These are phyloP conservation scores for Vigna mungo DNA, from an alignment of 306 rosid genomes.

Conservation along the genomic window DNA sequence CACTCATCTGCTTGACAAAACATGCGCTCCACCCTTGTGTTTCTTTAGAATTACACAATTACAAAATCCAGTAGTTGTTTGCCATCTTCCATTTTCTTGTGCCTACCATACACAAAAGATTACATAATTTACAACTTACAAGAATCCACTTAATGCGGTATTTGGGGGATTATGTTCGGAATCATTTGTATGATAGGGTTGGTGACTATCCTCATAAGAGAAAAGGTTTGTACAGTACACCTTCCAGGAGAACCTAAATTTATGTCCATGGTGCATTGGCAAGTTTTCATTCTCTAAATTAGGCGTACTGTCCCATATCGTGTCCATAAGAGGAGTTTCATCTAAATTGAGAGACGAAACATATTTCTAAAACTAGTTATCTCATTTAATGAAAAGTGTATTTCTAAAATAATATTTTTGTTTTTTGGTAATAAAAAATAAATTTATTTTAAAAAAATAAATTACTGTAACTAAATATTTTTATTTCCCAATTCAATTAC, in stretches of 20 bases:
- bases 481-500: no score
- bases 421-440: no score
- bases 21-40: background rate
- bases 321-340: constrained; percentile 58
- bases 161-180: constrained; percentile 39
- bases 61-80: constrained; percentile 39
- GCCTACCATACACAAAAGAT: constrained; percentile 40
- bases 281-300: constrained; percentile 39
- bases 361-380: no score
- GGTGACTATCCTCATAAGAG: constrained; percentile 51
- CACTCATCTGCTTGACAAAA: constrained; percentile 5
- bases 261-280: background rate
- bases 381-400: no score
- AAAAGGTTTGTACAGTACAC: constrained; percentile 45
- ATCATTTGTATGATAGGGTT: constrained; percentile 46
- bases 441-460: no score
- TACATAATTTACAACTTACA: constrained; percentile 31
- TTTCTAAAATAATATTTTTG: no score
- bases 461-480: no score
- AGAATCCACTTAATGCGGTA: constrained; percentile 36
- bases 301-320: constrained; percentile 57
- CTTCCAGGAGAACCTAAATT: constrained; percentile 44
- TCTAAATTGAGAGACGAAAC: constrained; percentile 18
- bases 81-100: constrained; percentile 35
- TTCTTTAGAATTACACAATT: constrained; percentile 15